Evolutionary conservation across 2,329 filamentous ascomycete genomes (phyloP).

Genomic region (Aspergillus jensenii): DNA sequence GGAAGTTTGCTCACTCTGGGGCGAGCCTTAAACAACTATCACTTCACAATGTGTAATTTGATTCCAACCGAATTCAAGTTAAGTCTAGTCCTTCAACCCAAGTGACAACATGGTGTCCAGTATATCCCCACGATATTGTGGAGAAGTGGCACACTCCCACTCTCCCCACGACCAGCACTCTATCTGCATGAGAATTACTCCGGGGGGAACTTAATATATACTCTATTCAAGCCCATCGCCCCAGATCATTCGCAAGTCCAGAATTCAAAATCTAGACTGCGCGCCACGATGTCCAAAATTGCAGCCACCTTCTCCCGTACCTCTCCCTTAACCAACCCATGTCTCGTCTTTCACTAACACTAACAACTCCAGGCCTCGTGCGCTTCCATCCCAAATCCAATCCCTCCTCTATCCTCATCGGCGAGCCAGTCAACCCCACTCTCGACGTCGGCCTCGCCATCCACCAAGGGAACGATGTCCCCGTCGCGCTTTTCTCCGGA

Average conservation of each 20-base stretch:
- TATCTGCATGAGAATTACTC: not conserved
- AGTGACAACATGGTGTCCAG: no score
- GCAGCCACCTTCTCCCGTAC: slow-evolving; percentile 40
- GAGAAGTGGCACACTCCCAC: not conserved
- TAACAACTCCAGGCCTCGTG: slow-evolving; percentile 52
- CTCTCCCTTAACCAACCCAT: not conserved
- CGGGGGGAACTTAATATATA: not conserved
- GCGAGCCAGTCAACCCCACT: slow-evolving; percentile 53
- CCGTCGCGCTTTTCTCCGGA: slow-evolving; percentile 58
- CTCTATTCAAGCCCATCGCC: not conserved
- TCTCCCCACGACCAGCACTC: not conserved
- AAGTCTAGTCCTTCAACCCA: no score
- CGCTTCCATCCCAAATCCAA: slow-evolving; percentile 58
- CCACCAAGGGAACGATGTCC: slow-evolving; percentile 56
- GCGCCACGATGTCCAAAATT: slow-evolving; percentile 32
- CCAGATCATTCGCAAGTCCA: not conserved
- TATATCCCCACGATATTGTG: no score
- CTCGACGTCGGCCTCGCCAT: slow-evolving; percentile 60
- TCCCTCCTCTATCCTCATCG: slow-evolving; percentile 52
- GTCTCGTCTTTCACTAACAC: no score
- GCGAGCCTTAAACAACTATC: no score
- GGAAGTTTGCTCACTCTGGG: no score
- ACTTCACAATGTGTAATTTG: no score
- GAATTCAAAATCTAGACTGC: not conserved
- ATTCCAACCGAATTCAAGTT: no score